These are phyloP conservation scores for Candida vartiovaarae DNA, from an alignment of 805 yeast genomes.

Conservation along the genomic window DNA sequence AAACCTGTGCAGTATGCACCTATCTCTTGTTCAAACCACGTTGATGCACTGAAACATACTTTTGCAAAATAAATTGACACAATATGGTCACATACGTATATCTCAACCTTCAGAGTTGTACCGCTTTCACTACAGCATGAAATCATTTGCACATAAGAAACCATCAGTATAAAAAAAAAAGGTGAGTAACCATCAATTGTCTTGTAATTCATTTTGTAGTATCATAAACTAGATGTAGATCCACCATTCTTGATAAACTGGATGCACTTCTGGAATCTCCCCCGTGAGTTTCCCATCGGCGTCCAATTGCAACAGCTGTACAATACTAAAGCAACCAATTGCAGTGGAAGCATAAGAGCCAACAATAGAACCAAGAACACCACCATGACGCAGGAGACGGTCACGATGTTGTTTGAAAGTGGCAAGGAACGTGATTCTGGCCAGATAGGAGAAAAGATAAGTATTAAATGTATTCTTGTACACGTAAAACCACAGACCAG, in stretches of 20 bases:
- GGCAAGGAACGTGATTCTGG: slow-evolving; percentile 6
- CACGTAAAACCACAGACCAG: slow-evolving; percentile 11
- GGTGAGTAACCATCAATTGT: no score
- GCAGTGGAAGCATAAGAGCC: slow-evolving; percentile 3
- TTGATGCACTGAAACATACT: no score
- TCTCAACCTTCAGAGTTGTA: no score
- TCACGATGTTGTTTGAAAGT: slow-evolving; percentile 8
- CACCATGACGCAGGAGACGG: background rate
- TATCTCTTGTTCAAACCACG: no score
- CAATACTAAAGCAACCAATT: slow-evolving; percentile 4
- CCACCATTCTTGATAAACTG: slow-evolving; percentile 6
- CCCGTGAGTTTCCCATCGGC: slow-evolving; percentile 2
- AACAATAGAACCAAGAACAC: background rate
- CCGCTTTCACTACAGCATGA: no score
- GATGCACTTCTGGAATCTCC: slow-evolving; percentile 3
- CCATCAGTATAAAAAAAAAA: no score
- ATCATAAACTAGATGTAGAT: no score
- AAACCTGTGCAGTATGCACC: no score
- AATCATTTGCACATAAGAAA: no score
- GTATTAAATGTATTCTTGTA: slow-evolving; percentile 3
- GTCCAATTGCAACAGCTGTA: slow-evolving; percentile 2
- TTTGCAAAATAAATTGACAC: no score
- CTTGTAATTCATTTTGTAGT: no score
- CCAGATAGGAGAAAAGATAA: slow-evolving; percentile 2
- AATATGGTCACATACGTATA: no score